Base-by-base conservation (phyloP, 2,329 filamentous ascomycete species). In the Beauveria brongniartii region DNA sequence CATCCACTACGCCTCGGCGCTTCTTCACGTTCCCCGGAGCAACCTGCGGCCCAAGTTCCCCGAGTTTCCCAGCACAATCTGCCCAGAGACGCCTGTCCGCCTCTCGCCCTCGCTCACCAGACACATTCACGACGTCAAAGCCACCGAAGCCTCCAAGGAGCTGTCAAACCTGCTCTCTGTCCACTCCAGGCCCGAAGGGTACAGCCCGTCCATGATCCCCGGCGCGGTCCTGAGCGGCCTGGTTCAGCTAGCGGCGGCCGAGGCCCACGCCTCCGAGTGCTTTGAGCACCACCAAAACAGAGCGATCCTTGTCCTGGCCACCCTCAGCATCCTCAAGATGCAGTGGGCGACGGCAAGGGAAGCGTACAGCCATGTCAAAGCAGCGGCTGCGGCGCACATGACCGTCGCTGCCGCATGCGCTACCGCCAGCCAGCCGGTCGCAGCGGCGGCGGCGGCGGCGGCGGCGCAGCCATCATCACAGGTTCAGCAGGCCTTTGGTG, bases 231-330 rank as follows among this genome's bases (percentile, higher is more conserved):
- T 54, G 37, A 41, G 34, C 18, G 52, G 52, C 2, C 52, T 54
- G 12, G 37, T 54, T 1, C 52, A 54, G 18, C 20, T 54, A 1
- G 52, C 52, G 9, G 52, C 52, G 3, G 52, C 26, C 22, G 20
- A 43, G 4, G 34, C 37, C 0, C 52, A 54, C n/a, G 52, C 52
- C 18, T 54, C 52, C 3, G 52, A 43, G 52, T 54, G 52, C 52
- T 54, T 54, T 34, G 52, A 54, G 20, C 52, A 54, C 14, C 52
- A 54, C 52, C 52, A 54, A 30, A 54, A 54, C 52, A 24, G 52
- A 14, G 52, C 28, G 1, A n/a, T 54, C 4, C 52, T 54, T 1
- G 52, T 54, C 14, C 52, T 54, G 2, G 52, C 34, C 14, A 54
- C 52, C 22, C 34, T 54, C 22, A 16, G n/a, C 34, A 54, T 54